Percentiles rank a stretch among this genome's conserved stretches.
Evolutionary conservation across 108 stramenopile species (phyloP).

Genomic region (Cyclostephanos tholiformis): DNA sequence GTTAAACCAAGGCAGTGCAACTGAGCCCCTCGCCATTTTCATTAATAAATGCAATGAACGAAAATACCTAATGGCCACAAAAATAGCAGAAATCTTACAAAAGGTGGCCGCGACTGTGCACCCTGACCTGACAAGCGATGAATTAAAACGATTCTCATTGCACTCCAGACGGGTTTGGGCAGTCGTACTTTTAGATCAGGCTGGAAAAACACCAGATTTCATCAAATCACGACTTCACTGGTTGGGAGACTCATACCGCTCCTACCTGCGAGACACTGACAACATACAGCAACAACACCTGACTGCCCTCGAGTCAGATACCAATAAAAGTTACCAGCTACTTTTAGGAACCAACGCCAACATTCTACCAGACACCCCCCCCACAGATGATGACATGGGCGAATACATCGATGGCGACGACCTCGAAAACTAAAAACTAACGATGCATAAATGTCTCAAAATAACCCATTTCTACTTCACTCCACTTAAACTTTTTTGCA

Average conservation of each 20-base stretch:
- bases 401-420: too few species aligned
- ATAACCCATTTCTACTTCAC: too few species aligned
- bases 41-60: neutral
- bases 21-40: conserved; percentile 1
- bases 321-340: neutral
- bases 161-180: conserved; percentile 23
- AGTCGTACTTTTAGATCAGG: conserved; percentile 4
- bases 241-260: neutral
- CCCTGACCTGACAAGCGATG: conserved; percentile 4
- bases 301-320: neutral
- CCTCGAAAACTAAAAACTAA: too few species aligned
- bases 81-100: neutral
- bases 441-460: too few species aligned
- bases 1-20: neutral
- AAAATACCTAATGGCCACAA: neutral
- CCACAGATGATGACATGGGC: neutral
- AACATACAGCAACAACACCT: neutral
- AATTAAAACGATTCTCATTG: neutral
- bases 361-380: neutral
- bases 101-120: neutral
- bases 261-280: neutral
- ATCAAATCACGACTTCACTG: conserved; percentile 1
- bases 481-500: too few species aligned
- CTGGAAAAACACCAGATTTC: neutral
- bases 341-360: neutral